phyloP scores from a whole-genome alignment of 1,284 basidiomycete species.

The Ustilago bromivora region DNA sequence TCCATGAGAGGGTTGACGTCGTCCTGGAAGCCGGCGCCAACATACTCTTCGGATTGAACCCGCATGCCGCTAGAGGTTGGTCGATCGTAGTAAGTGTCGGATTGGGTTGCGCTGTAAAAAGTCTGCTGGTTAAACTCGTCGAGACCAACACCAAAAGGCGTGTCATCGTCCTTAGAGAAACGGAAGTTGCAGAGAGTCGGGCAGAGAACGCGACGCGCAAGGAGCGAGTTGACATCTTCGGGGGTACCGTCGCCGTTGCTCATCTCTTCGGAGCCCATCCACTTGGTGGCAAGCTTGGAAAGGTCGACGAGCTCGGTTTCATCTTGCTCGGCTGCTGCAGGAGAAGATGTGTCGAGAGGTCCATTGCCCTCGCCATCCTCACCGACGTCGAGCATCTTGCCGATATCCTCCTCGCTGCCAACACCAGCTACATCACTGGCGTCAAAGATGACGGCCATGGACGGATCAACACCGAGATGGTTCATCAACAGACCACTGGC shows the following conservation, averaged over 20 bases:
- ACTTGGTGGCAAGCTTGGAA: conserved; percentile 53
- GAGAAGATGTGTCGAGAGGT: conserved; percentile 16
- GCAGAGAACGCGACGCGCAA: conserved; percentile 56
- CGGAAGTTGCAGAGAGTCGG: conserved; percentile 60
- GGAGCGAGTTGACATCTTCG: conserved; percentile 36
- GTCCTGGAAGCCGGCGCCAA: conserved; percentile 24
- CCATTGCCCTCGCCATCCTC: conserved; percentile 30
- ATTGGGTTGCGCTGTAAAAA: conserved; percentile 37
- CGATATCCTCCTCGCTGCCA: conserved; percentile 77
- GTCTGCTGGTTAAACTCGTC: conserved; percentile 50
- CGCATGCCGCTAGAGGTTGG: conserved; percentile 20
- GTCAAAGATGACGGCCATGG: conserved; percentile 92
- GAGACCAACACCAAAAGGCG: conserved; percentile 52
- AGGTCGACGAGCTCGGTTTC: conserved; percentile 47
- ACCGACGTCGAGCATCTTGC: conserved; percentile 38
- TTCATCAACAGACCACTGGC: conserved; percentile 78
- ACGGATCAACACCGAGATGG: conserved; percentile 79
- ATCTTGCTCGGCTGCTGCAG: conserved; percentile 25
- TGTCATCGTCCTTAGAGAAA: conserved; percentile 61
- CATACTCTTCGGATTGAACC: conserved; percentile 34
- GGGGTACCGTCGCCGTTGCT: conserved; percentile 13
- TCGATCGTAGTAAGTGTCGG: conserved; percentile 26
- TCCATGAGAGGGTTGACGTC: conserved; percentile 31
- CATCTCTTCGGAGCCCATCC: conserved; percentile 45
- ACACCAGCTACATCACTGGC: conserved; percentile 87